Evolutionary conservation across 2,329 filamentous ascomycete genomes (phyloP), one percentile per base, ranked within the genome.

Genomic region (Talaromyces sp.): DNA sequence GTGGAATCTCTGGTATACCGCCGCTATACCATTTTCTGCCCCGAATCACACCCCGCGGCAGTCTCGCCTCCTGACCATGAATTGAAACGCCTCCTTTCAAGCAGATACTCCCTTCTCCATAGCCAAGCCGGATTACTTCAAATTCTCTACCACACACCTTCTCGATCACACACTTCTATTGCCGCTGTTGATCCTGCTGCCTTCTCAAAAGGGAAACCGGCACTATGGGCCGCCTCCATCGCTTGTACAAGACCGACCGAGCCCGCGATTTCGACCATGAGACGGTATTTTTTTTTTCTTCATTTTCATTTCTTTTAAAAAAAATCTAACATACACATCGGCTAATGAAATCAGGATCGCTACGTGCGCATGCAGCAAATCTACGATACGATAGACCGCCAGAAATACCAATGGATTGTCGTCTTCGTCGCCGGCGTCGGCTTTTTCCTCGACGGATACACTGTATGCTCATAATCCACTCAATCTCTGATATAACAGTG

Each of bases 381-480:
- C 57, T 78, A 78, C 62, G 74, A 77, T 58, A 78, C 75, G 1
- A 77, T 78, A 64, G 76, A 78, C 65, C 72, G 75, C 35, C 75
- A 77, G 61, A 66, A 65, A 7, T 78, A 71, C 58, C 76, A 78
- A 67, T 77, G 74, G 74, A 65, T 77, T 14, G 75, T 79, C 2
- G 77, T 78, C 7, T 66, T 78, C 3, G 80, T 81, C 7, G 78
- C 79, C 17, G 79, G 78, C 21, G 73, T 79, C n/a, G 79, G 79
- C 13, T 81, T 81, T 68, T 78, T 81, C 59, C 77, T 80, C 4
- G 79, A 81, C 70, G 76, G 75, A 51, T 79, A 78, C 54, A 77
- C 77, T 5, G 72, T 75, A 38, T 61, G 68, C 49, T 11, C 27
- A 49, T 46, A 8, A 7, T 21, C 29, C 60, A 14, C n/a, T 3